A percentile compares a stretch with the other conserved stretches of the same genome.
These are phyloP conservation scores for Fragilariopsis cylindrus DNA, from an alignment of 108 stramenopile species.

Conservation along the genomic window DNA sequence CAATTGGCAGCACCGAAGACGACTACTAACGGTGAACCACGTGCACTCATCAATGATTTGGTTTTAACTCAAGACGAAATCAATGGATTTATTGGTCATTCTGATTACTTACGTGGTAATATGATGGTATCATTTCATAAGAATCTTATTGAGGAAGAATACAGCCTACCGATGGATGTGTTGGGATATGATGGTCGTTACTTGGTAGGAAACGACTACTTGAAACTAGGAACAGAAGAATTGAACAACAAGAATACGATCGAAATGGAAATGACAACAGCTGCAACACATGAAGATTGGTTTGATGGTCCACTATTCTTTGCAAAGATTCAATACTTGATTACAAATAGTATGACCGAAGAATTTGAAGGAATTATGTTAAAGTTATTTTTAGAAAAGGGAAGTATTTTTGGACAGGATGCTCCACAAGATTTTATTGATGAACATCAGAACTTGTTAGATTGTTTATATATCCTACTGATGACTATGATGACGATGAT, in stretches of 20 bases:
- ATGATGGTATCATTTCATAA: conserved; percentile 16
- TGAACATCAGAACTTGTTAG: conserved; percentile 31
- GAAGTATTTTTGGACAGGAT: conserved; percentile 24
- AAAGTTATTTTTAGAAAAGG: conserved; percentile 13
- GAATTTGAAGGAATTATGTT: conserved; percentile 4
- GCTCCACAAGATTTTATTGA: conserved; percentile 28
- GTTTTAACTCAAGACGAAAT: conserved; percentile 30
- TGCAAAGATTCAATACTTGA: conserved; percentile 16
- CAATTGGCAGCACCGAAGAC: background rate
- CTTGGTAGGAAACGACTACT: conserved; percentile 18
- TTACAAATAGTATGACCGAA: conserved; percentile 7
- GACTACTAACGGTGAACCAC: background rate
- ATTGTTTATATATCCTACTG: conserved; percentile 24
- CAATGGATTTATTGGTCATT: conserved; percentile 32
- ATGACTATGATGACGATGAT: conserved; percentile 13
- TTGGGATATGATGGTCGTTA: conserved; percentile 35
- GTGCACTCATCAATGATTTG: conserved; percentile 13
- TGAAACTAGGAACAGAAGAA: background rate
- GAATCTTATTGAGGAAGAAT: conserved; percentile 11
- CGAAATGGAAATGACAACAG: conserved; percentile 18
- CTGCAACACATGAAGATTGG: conserved; percentile 9
- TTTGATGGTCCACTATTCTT: conserved; percentile 23
- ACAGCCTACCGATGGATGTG: conserved; percentile 18
- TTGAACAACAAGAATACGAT: conserved; percentile 5
- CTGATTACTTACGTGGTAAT: conserved; percentile 32